Evolutionary conservation across 2,329 filamentous ascomycete genomes (phyloP), one percentile per base, ranked within the genome.

Genomic region (Fusarium oligoseptatum): DNA sequence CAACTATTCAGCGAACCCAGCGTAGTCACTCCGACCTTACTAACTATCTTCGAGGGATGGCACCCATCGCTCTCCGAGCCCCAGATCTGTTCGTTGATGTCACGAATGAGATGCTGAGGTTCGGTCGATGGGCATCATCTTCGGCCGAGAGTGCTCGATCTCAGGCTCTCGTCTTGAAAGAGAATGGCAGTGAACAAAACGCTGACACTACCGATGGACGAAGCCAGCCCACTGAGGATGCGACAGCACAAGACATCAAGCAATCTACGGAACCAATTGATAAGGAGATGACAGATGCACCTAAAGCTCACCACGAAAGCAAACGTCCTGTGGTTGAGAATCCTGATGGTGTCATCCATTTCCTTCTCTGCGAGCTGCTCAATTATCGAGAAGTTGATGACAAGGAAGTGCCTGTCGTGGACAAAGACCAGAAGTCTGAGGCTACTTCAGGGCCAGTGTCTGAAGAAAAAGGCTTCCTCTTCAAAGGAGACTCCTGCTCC

Each of bases 381-480:
- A 95, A 94, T 60, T 98, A 97, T 84, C 93, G 93, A 78, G 95
- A 98, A 80, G 95, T 98, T 6, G 94, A 97, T 41, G 96, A 98
- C 79, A 95, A 93, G 78, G 93, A 95, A 68, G 82, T 88, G 14
- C 69, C 85, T 14, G 77, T 80, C 61, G 76, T 81, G 56, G 76
- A 83, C 8, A 89, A 88, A 68, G 86, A 88, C 8, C 70, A 79
- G 2, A 84, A 85, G 62, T 60, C 81, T 8, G 81, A 79, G 63
- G 75, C 83, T 68, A 75, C 83, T 22, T 79, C 84, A 34, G 64
- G 58, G 22, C 79, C 84, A 34, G 64, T 55, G 17, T 29, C 68
- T 32, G 78, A 80, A 57, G 73, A 70, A 10, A 10, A 69, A 75
- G 57, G 68, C 75, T 73, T 77, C 76, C 64, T 81, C 75, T 77